Conservation (phyloP, 805 yeast genomes). For the Teunomyces atbi region DNA sequence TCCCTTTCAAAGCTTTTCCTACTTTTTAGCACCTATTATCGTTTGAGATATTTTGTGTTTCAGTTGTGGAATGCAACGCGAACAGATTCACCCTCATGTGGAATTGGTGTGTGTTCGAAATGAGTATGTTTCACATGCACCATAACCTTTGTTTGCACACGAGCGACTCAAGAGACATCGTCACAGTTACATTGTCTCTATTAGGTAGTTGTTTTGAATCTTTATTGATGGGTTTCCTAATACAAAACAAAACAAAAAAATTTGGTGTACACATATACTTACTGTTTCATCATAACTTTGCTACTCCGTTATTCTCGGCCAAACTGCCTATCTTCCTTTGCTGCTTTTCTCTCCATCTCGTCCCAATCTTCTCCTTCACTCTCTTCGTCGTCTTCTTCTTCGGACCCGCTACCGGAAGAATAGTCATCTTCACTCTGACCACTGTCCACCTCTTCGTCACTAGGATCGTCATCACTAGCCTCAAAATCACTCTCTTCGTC, state of each 20-base stretch:
- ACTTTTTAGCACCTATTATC: background rate
- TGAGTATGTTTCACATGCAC: background rate
- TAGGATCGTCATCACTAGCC: constrained; percentile 58
- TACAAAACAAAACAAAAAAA: no score
- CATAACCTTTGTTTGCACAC: background rate
- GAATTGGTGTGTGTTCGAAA: background rate
- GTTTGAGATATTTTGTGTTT: constrained; percentile 5
- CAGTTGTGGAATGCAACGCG: constrained; percentile 3
- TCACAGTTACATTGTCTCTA: background rate
- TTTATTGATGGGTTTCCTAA: no score
- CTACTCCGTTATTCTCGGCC: constrained; percentile 20
- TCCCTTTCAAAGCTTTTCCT: background rate
- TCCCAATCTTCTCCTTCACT: constrained; percentile 55
- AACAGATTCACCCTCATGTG: background rate
- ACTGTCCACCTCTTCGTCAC: constrained; percentile 59
- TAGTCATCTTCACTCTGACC: constrained; percentile 46
- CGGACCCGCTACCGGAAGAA: constrained; percentile 34
- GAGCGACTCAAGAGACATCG: background rate
- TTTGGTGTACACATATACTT: no score
- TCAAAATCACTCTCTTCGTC: constrained; percentile 73
- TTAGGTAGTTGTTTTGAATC: no score
- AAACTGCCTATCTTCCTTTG: constrained; percentile 39
- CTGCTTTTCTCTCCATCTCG: constrained; percentile 59
- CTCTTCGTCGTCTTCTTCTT: constrained; percentile 37
- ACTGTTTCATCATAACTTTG: no score